Evolutionary conservation across 1,284 basidiomycete species (phyloP), one percentile per base, ranked within the genome.

Genomic region (Malassezia furfur): DNA sequence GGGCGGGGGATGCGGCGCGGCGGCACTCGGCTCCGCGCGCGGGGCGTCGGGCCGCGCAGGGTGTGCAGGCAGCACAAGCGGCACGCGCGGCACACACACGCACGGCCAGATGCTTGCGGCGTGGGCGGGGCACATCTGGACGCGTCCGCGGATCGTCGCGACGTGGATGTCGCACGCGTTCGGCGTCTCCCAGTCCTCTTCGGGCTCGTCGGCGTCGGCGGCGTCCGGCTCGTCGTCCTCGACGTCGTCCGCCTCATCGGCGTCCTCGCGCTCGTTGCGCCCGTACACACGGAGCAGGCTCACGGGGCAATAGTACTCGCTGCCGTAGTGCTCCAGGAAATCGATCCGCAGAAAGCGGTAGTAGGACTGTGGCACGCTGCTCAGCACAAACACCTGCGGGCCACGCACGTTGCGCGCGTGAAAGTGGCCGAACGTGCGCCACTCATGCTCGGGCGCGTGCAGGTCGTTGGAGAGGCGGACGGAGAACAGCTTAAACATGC

Each of bases 261-360:
- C 96, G 64, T 93, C 85, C 65, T 98, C 93, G 66, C 96, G 84
- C 77, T 96, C 91, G 11, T 91, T 96, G 61, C 96, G 83, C 3
- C 94, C 93, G 65, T 91, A 96, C 1, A 96, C 90, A 31, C 91
- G 84, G 28, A 98, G 80, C 1, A 96, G 82, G 1, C 88, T 91
- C 19, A 98, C 80, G 0, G 93, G 93, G 68, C 93, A 98, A 74
- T 93, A 98, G 77, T 86, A 96, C 76, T 98, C 94, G 66, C 83
- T 86, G 17, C 91, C 89, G 66, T 94, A 98, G 72, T 91, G 86
- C 0, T 89, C 86, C 48, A 86, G 82, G 72, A 99, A 96, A 76
- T 96, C 91, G 71, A 99, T 84, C 5, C 93, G 85, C 45, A 98
- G 83, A 73, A 87, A 96, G 17, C 91, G 85, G 59, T 65, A 72